Percentiles rank a stretch among this genome's conserved stretches.
Evolutionary conservation across 371 early-diverging fungal genomes (phyloP).

Genomic region (Chytridium lagenaria): DNA sequence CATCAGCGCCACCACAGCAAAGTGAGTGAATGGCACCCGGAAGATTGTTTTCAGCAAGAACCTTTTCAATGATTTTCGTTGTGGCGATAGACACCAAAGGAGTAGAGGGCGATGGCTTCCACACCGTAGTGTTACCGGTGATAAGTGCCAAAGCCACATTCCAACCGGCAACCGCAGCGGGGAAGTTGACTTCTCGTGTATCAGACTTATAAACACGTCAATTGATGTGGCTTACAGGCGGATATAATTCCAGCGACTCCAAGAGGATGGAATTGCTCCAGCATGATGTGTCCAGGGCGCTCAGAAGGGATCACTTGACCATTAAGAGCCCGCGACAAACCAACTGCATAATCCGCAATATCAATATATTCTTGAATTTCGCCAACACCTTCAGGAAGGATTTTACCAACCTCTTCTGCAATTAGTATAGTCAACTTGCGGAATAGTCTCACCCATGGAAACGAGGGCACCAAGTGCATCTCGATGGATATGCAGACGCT

Average conservation of each 20-base stretch:
- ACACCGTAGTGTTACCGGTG: constrained; percentile 92
- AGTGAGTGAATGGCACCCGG: constrained; percentile 91
- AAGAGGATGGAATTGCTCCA: constrained; percentile 96
- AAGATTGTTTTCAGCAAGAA: constrained; percentile 81
- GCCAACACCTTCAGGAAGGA: constrained; percentile 91
- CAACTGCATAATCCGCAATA: constrained; percentile 92
- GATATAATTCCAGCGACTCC: constrained; percentile 95
- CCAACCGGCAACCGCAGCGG: constrained; percentile 82
- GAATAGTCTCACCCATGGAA: constrained; percentile 54
- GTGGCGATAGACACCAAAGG: constrained; percentile 86
- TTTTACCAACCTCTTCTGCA: constrained; percentile 90
- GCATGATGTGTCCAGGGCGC: constrained; percentile 93
- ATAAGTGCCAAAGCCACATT: constrained; percentile 91
- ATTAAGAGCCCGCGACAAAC: constrained; percentile 84
- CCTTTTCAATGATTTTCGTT: constrained; percentile 85
- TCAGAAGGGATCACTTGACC: constrained; percentile 93
- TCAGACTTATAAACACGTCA: constrained; percentile 1
- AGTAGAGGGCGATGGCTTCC: constrained; percentile 91
- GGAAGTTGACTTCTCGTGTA: constrained; percentile 50
- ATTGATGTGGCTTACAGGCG: constrained; percentile 92
- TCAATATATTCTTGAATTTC: constrained; percentile 99
- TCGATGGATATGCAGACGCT: constrained; percentile 76
- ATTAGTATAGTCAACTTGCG: background rate
- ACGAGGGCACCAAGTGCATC: constrained; percentile 86
- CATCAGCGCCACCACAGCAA: constrained; percentile 87